Base-by-base conservation (phyloP, 257 asterid genomes). In the Echium plantagineum region DNA sequence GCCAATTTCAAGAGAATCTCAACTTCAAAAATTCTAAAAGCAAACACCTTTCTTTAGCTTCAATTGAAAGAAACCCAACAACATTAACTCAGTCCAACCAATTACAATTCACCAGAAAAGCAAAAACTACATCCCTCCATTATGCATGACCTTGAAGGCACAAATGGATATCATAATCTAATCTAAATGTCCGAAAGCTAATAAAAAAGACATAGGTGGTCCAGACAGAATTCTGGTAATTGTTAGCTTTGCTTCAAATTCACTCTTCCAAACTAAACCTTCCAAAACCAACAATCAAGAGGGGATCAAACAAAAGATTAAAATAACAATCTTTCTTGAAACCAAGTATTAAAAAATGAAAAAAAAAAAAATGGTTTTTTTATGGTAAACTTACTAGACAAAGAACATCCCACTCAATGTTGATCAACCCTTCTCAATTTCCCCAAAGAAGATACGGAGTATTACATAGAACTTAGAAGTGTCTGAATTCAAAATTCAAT, bases 241-340 rank as follows among this genome's bases (percentile, higher is more conserved):
- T 18, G 10, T 62, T 28, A 53, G 31, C 72, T 58, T 72, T n/a
- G 69, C 77, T 63, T 72, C 63, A 56, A 72, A 58, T 52, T 66
- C 65, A 67, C 72, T 62, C 68, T 53, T 35, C 38, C 63, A 69
- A 72, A 67, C 69, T n/a, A 53, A 52, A 62, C 62, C 10, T 15
- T 60, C 38, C 63, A 38, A 57, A n/a, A 55, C 65, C 24, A 57
- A 26, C 18, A n/a, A 55, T 59, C 1, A 53, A 21, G 15, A 42
- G 17, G 46, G 52, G 12, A 52, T 32, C 24, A 49, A 26, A 64
- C 30, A 59, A 7, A 35, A 26, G 42, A 42, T 16, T 15, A n/a
- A 53, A 31, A 48, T 17, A 32, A 47, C 7, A 53, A 52, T 52
- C 38, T 30, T 21, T 57, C 28, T 6, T 59, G 62, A 62, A 52